Base-by-base conservation (phyloP, 2,329 filamentous ascomycete genomes). In the Pseudogymnoascus sp. region DNA sequence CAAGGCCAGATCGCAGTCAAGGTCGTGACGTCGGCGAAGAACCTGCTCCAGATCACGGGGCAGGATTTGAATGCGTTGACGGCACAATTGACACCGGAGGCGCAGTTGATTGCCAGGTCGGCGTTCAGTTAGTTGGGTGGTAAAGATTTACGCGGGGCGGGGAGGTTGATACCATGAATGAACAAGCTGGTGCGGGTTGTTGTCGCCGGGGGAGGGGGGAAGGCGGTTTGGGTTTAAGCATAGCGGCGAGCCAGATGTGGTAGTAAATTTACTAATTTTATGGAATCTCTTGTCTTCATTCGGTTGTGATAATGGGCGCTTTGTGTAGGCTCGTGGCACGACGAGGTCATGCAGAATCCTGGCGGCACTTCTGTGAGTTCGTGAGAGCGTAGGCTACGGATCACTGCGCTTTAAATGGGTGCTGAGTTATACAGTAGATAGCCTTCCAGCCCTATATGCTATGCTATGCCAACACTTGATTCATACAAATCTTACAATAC, bases 1-100 rank as follows among this genome's bases (percentile, higher is more conserved):
- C 90, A 92, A 72, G 92, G 92, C 18, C 86, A 92, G 72, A 92
- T 89, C 18, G 91, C 90, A 25, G 84, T 80, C 65, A 86, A 88
- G 65, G 89, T 96, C 63, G 90, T 91, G 33, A 80, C 80, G 50
- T 87, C 91, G 1, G 90, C 90, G 37, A 96, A 96, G 78, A 78
- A 84, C 61, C 81, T 99, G 60, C 83, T 96, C 42, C 82, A 86
- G 65, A 83, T 84, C 31, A 87, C 91, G 4, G 86, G 85, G 62
- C 79, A 94, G 56, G 89, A 96, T 70, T 86, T 90, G 1, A 85
- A 86, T 65, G 87, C 89, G 68, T 79, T 96, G 60, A 80, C 96
- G 63, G 84, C 86, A 65, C 86, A 86, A 63, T 85, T 97, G 71
- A 84, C 86, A 11, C 86, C 87, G 1, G 90, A 96, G 69, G 88